Percentiles rank a stretch among this genome's conserved stretches.
Conservation (phyloP, 768 basidiomycete species). For the Panus rudis region DNA sequence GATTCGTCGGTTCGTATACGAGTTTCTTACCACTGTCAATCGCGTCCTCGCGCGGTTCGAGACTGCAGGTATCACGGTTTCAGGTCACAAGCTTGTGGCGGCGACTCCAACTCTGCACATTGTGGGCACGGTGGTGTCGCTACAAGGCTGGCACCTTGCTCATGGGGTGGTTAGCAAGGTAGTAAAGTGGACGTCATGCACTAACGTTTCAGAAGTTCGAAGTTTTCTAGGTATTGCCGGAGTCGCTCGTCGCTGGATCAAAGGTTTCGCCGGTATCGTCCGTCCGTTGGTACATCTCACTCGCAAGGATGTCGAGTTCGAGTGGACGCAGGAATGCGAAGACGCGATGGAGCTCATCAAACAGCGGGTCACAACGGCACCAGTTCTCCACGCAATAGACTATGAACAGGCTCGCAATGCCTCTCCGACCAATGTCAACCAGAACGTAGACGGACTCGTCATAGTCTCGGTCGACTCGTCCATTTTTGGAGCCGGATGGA, state of each 20-base stretch:
- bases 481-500: slow-evolving; percentile 14
- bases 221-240: slow-evolving; percentile 17
- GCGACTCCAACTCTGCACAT: slow-evolving; percentile 17
- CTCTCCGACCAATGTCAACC: neutral
- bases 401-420: slow-evolving; percentile 5
- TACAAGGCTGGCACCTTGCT: slow-evolving; percentile 25
- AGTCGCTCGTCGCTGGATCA: slow-evolving; percentile 12
- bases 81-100: slow-evolving; percentile 24
- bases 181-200: slow-evolving; percentile 16
- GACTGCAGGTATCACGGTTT: slow-evolving; percentile 25
- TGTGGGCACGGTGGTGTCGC: slow-evolving; percentile 23
- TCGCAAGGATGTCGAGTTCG: slow-evolving; percentile 7
- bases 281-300: slow-evolving; percentile 9
- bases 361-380: slow-evolving; percentile 2
- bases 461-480: slow-evolving; percentile 20
- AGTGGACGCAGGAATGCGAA: neutral
- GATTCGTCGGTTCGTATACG: slow-evolving; percentile 25
- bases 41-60: slow-evolving; percentile 17
- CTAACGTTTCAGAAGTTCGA: slow-evolving; percentile 10
- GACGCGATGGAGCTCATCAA: slow-evolving; percentile 9
- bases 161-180: slow-evolving; percentile 21
- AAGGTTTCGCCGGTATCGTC: slow-evolving; percentile 7
- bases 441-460: too few species aligned
- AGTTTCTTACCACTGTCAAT: slow-evolving; percentile 19
- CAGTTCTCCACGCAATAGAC: slow-evolving; percentile 9